These are phyloP conservation scores for Tephrocybe sp. DNA, from an alignment of 768 basidiomycete genomes.

Conservation along the genomic window DNA sequence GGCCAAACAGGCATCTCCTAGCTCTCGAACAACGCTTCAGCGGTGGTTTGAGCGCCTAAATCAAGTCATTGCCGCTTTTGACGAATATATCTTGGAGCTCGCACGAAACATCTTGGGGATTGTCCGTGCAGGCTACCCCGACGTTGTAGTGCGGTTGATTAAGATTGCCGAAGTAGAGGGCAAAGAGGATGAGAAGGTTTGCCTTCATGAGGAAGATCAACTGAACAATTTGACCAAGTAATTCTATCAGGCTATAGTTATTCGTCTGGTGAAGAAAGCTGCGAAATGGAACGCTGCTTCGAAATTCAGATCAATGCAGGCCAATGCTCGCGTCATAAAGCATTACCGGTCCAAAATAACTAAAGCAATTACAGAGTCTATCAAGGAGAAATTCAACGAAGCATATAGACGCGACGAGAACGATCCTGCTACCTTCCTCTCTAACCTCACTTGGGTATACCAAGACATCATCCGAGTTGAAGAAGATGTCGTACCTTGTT, in stretches of 20 bases:
- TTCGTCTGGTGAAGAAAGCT: constrained; percentile 91
- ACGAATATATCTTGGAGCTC: constrained; percentile 77
- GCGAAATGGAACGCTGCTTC: constrained; percentile 91
- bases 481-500: constrained; percentile 84
- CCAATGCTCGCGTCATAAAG: constrained; percentile 89
- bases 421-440: constrained; percentile 72
- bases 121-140: constrained; percentile 72
- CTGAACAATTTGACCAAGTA: background rate
- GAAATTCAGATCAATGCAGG: constrained; percentile 91
- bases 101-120: constrained; percentile 77
- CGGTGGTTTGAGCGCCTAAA: constrained; percentile 87
- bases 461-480: constrained; percentile 94
- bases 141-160: constrained; percentile 87
- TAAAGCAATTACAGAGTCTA: constrained; percentile 75
- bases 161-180: constrained; percentile 95
- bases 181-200: constrained; percentile 89
- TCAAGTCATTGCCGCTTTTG: constrained; percentile 76
- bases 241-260: constrained; percentile 74
- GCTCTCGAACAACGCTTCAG: constrained; percentile 63
- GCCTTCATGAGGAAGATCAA: constrained; percentile 5
- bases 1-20: constrained; percentile 76
- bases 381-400: constrained; percentile 66
- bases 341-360: constrained; percentile 90
- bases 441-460: constrained; percentile 85
- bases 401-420: constrained; percentile 61